Evolutionary conservation across 148 eudicot species (phyloP), one percentile per base, ranked within the genome.

Genomic region (Chenopodium album): DNA sequence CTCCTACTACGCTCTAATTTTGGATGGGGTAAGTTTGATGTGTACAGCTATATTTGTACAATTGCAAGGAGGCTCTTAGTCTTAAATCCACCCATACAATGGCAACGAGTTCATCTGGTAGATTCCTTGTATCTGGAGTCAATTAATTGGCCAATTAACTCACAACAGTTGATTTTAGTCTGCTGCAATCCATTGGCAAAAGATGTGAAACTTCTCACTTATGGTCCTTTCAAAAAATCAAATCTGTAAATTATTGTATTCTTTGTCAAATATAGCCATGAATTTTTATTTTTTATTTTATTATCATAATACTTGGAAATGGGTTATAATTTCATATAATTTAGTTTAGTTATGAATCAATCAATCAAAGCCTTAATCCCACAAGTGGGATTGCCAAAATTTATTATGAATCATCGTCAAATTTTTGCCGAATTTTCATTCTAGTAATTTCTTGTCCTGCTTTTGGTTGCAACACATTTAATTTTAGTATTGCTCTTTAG

Each of bases 111-210:
- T 48, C 54, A 50, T 9, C 3, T 50, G 14, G 73, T 9, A 32
- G 46, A 69, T 69, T 69, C 52, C 74, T 71, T 20, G 74, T 37
- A 17, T 20, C 48, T 71, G 74, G 74, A 71, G 9, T 34, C 22
- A 1, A 67, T 31, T 29, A 19, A 31, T 69, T 69, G 46, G 47
- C 73, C 9, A 32, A 34, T 32, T 4, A 69, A n/a, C 17, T 28
- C 9, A 16, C 47, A 13, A 17, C 31, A 66, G 12, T 28, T 66
- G 17, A 66, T 66, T 28, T 41, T 17, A 59, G 6, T 59, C 6
- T 59, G 37, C 7, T 32, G 47, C 47, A 70, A 70, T 68, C 12
- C 71, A 28, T 8, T 0, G 17, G 29, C 44, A 2, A 68, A 23
- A 10, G 44, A 31, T 31, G 20, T 16, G 31, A 29, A 32, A 2